Evolutionary conservation across 495 filamentous ascomycete genomes (phyloP), one percentile per base, ranked within the genome.

Genomic region (Penicillium cataractarum): DNA sequence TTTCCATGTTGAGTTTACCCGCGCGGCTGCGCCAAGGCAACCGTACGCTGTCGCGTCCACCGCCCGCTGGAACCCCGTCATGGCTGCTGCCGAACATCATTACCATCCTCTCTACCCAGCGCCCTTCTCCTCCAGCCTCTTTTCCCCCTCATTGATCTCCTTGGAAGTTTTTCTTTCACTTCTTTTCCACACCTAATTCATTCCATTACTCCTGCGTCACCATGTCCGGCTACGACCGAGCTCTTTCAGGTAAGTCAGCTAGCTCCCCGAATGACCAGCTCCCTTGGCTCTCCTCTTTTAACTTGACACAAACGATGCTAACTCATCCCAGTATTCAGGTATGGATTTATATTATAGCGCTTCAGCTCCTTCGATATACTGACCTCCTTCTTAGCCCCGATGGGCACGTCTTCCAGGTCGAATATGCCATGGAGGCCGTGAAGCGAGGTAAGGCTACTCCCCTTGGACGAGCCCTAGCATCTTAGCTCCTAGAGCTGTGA

Each of bases 371-470:
- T 29, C 12, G 60, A 21, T 60, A 64, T n/a, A 61, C 66, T 74
- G 69, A 79, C 67, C 51, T 54, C 60, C 24, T 63, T 53, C 72
- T 70, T 67, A 97, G 94, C 83, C 95, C 95, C 66, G 95, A 99
- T 80, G 95, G 95, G 77, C 95, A 99, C 82, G 94, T 99, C 68
- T 98, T 99, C 84, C 95, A 99, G 78, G 95, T 99, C 70, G 95
- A 99, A 83, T 99, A 99, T 84, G 95, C 95, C 60, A 90, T 96
- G 63, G 95, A 99, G 83, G 95, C 95, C 58, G 95, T 99, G 60
- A 99, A 99, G 82, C 81, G 95, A 92, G 95, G 93, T 96, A 84
- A 58, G 69, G 69, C 21, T 37, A 59, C 39, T 42, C 55, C 55
- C 56, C 19, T 40, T 55, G 31, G 10, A 17, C 33, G 42, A 17